Evolutionary conservation across 1,139 yeast species (phyloP).

Genomic region (Yamadazyma blattariae): DNA sequence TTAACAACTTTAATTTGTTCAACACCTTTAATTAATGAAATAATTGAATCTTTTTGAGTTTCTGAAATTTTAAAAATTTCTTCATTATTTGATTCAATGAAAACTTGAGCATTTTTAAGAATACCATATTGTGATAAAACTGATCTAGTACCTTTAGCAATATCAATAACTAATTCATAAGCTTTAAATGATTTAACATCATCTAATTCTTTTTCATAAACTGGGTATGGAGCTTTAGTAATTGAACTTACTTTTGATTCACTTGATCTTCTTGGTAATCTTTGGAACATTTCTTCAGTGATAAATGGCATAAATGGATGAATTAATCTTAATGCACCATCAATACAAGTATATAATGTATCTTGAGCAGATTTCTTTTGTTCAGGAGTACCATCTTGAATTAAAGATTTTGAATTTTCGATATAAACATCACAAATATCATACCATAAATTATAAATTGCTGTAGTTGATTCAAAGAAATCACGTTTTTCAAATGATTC

Average conservation of each 20-base stretch:
- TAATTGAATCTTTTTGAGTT: constrained; percentile 79
- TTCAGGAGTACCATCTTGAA: constrained; percentile 82
- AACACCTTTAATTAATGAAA: constrained; percentile 88
- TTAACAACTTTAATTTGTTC: constrained; percentile 65
- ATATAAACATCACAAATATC: constrained; percentile 96
- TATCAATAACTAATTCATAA: constrained; percentile 79
- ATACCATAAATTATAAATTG: constrained; percentile 92
- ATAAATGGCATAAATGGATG: constrained; percentile 98
- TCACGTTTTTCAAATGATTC: constrained; percentile 78
- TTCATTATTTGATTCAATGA: constrained; percentile 62
- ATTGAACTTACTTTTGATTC: constrained; percentile 66
- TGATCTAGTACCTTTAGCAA: constrained; percentile 91
- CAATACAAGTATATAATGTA: constrained; percentile 89
- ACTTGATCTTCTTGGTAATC: constrained; percentile 82
- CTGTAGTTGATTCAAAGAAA: constrained; percentile 82
- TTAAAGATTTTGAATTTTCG: constrained; percentile 92
- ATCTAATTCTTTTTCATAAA: constrained; percentile 55
- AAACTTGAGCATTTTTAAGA: constrained; percentile 81
- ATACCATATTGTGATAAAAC: constrained; percentile 86
- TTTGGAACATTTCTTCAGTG: constrained; percentile 98
- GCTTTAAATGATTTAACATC: constrained; percentile 65
- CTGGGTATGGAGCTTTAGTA: constrained; percentile 78
- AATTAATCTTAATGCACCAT: constrained; percentile 85
- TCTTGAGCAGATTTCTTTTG: constrained; percentile 90
- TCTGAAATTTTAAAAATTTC: constrained; percentile 51